Percentiles rank a stretch among this genome's conserved stretches.
phyloP scores from a whole-genome alignment of 495 filamentous ascomycete genomes.

The Neurospora discreta region DNA sequence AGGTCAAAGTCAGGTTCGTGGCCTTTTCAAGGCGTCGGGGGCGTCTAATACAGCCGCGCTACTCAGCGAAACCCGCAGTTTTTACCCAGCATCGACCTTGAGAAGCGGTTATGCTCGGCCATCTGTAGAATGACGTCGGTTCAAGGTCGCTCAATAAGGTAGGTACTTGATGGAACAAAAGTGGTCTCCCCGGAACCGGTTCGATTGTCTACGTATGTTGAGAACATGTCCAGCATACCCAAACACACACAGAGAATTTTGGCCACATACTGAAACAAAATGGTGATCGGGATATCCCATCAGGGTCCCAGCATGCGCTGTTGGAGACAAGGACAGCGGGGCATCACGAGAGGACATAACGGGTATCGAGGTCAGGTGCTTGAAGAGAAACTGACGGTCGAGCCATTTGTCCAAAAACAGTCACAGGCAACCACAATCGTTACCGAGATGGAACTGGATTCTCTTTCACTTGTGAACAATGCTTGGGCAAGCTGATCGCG shows the following conservation, averaged over 20 bases:
- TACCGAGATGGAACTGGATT: neutral
- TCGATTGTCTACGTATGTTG: neutral
- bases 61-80: neutral
- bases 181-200: neutral
- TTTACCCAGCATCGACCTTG: neutral
- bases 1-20: neutral
- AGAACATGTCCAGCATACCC: neutral
- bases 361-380: neutral
- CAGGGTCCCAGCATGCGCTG: neutral
- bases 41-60: neutral
- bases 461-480: neutral
- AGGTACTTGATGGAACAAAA: neutral
- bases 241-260: neutral
- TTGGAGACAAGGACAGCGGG: neutral
- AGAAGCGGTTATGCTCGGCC: neutral
- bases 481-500: neutral
- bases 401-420: neutral
- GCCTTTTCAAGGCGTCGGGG: neutral
- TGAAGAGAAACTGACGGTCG: neutral
- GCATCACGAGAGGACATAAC: neutral
- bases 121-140: neutral
- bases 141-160: neutral
- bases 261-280: neutral
- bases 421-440: neutral
- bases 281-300: neutral